phyloP scores from a whole-genome alignment of 805 yeast genomes.

The Ogataea neopini region DNA sequence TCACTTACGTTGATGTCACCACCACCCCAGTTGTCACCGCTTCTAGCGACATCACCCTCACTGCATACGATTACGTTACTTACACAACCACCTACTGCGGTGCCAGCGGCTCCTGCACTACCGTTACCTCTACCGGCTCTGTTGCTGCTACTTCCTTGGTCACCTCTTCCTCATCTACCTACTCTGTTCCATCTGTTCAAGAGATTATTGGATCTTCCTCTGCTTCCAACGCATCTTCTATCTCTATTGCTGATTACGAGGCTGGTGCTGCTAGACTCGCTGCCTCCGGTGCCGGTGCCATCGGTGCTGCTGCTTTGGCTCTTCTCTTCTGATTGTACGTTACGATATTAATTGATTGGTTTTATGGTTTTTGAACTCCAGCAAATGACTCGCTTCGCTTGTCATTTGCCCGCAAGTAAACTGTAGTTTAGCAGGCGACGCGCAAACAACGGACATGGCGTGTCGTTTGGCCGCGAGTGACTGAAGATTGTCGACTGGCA shows the following conservation, averaged over 20 bases:
- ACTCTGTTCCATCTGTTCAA: conserved; percentile 2
- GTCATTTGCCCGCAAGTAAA: too few relatives aligned
- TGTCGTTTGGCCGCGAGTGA: too few relatives aligned
- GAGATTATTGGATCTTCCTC: conserved; percentile 3
- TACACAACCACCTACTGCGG: conserved; percentile 22
- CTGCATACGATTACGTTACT: conserved; percentile 31
- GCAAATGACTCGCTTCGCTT: too few relatives aligned
- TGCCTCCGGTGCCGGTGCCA: conserved; percentile 30
- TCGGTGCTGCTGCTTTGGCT: conserved; percentile 33
- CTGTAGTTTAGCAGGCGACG: too few relatives aligned
- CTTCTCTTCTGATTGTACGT: conserved; percentile 21
- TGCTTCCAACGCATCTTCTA: conserved; percentile 16
- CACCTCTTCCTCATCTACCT: background rate
- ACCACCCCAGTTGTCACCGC: conserved; percentile 43
- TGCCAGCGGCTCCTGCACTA: conserved; percentile 11
- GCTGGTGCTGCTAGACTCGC: conserved; percentile 20
- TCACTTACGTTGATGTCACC: conserved; percentile 23
- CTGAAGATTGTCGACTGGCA: too few relatives aligned
- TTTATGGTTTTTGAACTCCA: conserved; percentile 2
- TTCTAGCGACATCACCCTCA: conserved; percentile 41
- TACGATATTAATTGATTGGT: background rate
- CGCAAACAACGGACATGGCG: too few relatives aligned
- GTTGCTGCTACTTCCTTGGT: conserved; percentile 1
- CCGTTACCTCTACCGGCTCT: conserved; percentile 11
- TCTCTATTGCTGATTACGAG: conserved; percentile 20